phyloP scores from a whole-genome alignment of 495 filamentous ascomycete species.

The Opeltia flavorubescens region DNA sequence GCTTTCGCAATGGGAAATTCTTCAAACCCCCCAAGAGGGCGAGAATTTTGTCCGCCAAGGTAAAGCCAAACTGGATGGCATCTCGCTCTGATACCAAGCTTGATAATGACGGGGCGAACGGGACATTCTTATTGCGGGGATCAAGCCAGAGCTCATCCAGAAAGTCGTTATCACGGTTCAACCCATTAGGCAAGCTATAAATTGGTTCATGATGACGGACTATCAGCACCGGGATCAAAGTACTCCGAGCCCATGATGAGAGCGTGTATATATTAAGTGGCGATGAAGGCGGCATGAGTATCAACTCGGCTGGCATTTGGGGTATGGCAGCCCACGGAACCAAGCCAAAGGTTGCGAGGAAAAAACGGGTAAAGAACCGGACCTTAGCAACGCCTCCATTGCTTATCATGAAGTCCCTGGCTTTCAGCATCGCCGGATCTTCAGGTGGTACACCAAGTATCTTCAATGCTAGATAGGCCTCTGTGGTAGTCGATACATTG shows the following conservation, averaged over 20 bases:
- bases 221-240: conserved; percentile 23
- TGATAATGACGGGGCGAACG: conserved; percentile 12
- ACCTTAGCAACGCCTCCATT: conserved; percentile 26
- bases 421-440: conserved; percentile 17
- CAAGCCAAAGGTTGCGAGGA: conserved; percentile 28
- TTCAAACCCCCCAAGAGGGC: conserved; percentile 13
- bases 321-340: conserved; percentile 29
- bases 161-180: conserved; percentile 16
- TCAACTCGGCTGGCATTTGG: conserved; percentile 26
- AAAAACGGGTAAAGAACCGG: conserved; percentile 25
- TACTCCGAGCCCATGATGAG: conserved; percentile 25
- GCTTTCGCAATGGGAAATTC: conserved; percentile 6
- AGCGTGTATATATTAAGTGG: conserved; percentile 27
- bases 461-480: conserved; percentile 29
- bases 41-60: conserved; percentile 16
- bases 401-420: conserved; percentile 17
- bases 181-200: conserved; percentile 24
- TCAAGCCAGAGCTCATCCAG: conserved; percentile 29
- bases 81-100: conserved; percentile 11
- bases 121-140: conserved; percentile 17
- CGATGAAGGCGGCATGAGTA: conserved; percentile 16
- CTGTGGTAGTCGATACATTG: conserved; percentile 24
- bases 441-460: conserved; percentile 18
- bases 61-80: conserved; percentile 15
- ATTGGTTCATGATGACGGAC: conserved; percentile 24